Base-by-base conservation (phyloP, 352 stramenopile species). In the Nothophytophthora sp. region DNA sequence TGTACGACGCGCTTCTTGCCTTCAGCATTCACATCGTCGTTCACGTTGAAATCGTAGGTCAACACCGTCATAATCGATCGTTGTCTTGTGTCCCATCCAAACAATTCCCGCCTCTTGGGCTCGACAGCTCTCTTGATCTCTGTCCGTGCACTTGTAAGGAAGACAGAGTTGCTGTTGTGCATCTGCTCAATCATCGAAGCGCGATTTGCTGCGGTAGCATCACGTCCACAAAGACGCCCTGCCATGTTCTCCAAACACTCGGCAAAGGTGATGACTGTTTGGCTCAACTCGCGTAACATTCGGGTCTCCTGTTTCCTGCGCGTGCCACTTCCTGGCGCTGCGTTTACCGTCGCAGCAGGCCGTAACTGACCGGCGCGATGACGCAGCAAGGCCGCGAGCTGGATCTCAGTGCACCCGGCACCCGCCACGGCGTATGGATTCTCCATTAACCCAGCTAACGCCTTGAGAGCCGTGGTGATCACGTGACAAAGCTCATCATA, bases 401-500 rank as follows among this genome's bases (percentile, higher is more conserved):
- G 70, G 12, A 84, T 69, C 46, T 89, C 77, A 3, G 57, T 46
- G 23, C 73, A 86, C 1, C 77, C 75, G 19, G 57, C 75, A 3
- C 75, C 77, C 29, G 70, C 70, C n/a, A 89, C 25, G 2, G 60
- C 65, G 6, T 81, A 37, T 0, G 73, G 60, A 3, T 56, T 37
- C 39, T 83, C 63, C 23, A 83, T 63, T 8, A 86, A 43, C 12
- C 30, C 24, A 22, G 53, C 55, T 13, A 89, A 41, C 8, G 50
- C 49, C 50, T 76, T 81, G 24, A 86, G 52, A 19, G 67, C 68
- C 2, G 56, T 63, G 5, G 61, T 73, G 23, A 78, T 46, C 5
- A 50, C 54, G 29, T 81, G 70, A n/a, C 57, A 55, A 4, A 86
- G 51, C 36, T 88, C 77, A 22, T 70, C 52, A 43, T 70, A 86